Percentiles rank a stretch among this genome's conserved stretches.
Evolutionary conservation across 2,329 filamentous ascomycete genomes (phyloP).

Genomic region (Mariannaea sp.): DNA sequence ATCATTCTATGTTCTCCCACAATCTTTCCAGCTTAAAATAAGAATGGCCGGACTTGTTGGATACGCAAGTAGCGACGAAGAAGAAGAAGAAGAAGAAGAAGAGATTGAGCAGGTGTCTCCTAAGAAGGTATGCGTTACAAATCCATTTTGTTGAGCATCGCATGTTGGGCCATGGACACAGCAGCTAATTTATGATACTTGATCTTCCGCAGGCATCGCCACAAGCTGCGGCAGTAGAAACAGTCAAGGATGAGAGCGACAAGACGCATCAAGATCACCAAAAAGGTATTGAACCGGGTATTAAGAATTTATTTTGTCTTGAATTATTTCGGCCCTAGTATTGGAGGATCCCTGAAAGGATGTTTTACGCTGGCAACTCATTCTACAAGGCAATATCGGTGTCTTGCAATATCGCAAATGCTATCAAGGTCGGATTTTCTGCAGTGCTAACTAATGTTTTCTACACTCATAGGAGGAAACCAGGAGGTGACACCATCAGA

Average conservation of each 20-base stretch:
- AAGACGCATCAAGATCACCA: neutral
- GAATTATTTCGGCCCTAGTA: too few relatives aligned
- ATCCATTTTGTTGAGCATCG: too few relatives aligned
- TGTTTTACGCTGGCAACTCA: too few relatives aligned
- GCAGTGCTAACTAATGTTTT: slow-evolving; percentile 6
- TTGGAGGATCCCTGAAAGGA: too few relatives aligned
- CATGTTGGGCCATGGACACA: too few relatives aligned
- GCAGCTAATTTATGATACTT: too few relatives aligned
- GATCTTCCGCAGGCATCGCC: too few relatives aligned
- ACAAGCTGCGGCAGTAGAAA: neutral
- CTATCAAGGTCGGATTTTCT: neutral
- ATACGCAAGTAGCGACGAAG: slow-evolving; percentile 59
- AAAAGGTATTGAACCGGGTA: slow-evolving; percentile 3
- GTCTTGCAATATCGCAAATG: neutral
- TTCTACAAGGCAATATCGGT: too few relatives aligned
- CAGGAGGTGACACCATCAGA: slow-evolving; percentile 2
- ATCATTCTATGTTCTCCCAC: neutral
- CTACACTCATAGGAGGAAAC: neutral
- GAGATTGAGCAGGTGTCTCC: slow-evolving; percentile 10
- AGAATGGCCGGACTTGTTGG: slow-evolving; percentile 52
- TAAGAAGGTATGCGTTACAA: slow-evolving; percentile 24
- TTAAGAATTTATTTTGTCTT: neutral
- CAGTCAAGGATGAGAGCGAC: neutral
- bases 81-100: slow-evolving; percentile 52
- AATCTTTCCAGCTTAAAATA: slow-evolving; percentile 23